Evolutionary conservation across 2,329 filamentous ascomycete genomes (phyloP), one percentile per base, ranked within the genome.

Genomic region (Colletotrichum liaoningense): DNA sequence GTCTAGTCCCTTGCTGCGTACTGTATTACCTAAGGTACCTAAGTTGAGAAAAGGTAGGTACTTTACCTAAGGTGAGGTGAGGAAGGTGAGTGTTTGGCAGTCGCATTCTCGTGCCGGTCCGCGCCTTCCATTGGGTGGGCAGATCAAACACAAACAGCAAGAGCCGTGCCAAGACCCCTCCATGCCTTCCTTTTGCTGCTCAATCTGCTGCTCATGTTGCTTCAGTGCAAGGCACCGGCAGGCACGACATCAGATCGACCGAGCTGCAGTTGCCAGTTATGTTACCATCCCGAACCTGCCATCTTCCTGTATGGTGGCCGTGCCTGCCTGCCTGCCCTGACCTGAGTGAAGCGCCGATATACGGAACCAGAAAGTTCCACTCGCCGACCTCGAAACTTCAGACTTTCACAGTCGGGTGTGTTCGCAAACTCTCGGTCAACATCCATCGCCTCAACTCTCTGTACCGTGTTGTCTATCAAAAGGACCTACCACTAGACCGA

Each of bases 71-170:
- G 42, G 19, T 11, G 33, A 49, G 42, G 42, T n/a, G 19, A n/a
- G 42, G 42, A n/a, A 49, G 42, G 33, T 35, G 33, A 35, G 33
- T 35, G 33, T 35, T 49, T n/a, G 19, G 19, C 26, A 46, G 64
- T 63, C 56, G 16, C 46, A 57, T 30, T 62, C 38, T 42, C 56
- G 30, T 14, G 56, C 28, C 56, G 56, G 28, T 42, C 33, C 57
- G 33, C 57, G 9, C 57, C 35, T 42, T 42, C 54, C 11, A 65
- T 42, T 66, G 38, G 54, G 14, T 49, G 38, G 28, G 63, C 42
- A 59, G 55, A 70, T 67, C 42, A 60, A 28, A n/a, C 58, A 46
- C 16, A 19, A 49, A 62, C 24, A 35, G 58, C 24, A 62, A 62
- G 58, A 35, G 58, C 58, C 16, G 24, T 49, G 22, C 35, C 16